phyloP scores from a whole-genome alignment of 768 basidiomycete genomes.

The Termitomyces sp. region DNA sequence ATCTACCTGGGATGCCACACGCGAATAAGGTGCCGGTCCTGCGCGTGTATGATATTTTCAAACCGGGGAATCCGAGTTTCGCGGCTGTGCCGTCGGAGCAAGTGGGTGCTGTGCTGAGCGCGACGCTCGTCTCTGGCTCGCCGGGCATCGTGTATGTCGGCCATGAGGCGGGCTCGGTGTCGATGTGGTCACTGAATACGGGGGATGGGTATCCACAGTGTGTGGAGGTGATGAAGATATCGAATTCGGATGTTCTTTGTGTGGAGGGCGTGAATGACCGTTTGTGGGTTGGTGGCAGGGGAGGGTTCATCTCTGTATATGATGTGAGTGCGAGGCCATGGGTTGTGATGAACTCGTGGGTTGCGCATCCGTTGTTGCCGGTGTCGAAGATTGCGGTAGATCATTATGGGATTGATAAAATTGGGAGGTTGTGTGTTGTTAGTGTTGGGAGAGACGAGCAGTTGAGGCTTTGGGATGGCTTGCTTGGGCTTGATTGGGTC shows the following conservation, averaged over 20 bases:
- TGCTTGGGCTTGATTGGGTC: constrained; percentile 80
- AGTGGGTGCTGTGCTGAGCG: constrained; percentile 79
- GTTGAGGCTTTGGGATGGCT: constrained; percentile 84
- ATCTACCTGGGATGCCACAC: constrained; percentile 19
- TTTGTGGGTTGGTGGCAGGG: constrained; percentile 85
- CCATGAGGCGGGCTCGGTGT: constrained; percentile 88
- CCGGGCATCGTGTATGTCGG: constrained; percentile 73
- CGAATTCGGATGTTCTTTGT: constrained; percentile 74
- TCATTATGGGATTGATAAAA: constrained; percentile 65
- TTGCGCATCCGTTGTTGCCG: constrained; percentile 66
- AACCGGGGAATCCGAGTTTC: constrained; percentile 48
- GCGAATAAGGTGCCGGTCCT: constrained; percentile 64
- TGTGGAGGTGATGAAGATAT: constrained; percentile 73
- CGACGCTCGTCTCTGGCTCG: constrained; percentile 65
- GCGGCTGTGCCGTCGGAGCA: constrained; percentile 60
- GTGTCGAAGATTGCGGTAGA: constrained; percentile 66
- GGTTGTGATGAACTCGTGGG: constrained; percentile 85
- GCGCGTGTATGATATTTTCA: constrained; percentile 74
- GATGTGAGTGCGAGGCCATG: constrained; percentile 74
- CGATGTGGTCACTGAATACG: constrained; percentile 65
- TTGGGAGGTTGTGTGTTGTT: constrained; percentile 61
- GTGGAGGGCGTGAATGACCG: constrained; percentile 80
- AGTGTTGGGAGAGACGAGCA: constrained; percentile 73
- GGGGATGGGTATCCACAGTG: constrained; percentile 59
- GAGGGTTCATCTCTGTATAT: constrained; percentile 78